Conservation (phyloP, 192 early-diverging fungal genomes). For the Linnemannia exigua region DNA sequence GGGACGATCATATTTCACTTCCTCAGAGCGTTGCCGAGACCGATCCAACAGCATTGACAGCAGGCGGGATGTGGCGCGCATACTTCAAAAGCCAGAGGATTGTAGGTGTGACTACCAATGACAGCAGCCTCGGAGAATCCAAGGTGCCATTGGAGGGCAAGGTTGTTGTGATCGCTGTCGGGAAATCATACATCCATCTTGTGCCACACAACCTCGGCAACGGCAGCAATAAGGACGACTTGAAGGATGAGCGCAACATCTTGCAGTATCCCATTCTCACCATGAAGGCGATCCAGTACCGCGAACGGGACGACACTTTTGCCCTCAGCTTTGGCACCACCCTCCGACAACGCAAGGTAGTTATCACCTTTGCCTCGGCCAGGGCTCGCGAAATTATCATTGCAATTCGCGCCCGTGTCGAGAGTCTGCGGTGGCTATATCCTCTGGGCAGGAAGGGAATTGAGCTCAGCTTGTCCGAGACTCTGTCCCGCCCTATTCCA, state of each 20-base stretch:
- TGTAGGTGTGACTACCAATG: constrained; percentile 28
- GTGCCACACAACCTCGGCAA: constrained; percentile 54
- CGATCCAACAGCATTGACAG: constrained; percentile 39
- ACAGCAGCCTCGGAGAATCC: constrained; percentile 7
- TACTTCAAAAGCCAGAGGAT: constrained; percentile 52
- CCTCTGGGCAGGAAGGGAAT: constrained; percentile 48
- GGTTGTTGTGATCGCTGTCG: constrained; percentile 40
- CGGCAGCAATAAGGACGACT: constrained; percentile 50
- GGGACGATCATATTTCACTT: constrained; percentile 42
- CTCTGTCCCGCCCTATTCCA: constrained; percentile 31
- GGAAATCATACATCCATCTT: constrained; percentile 43
- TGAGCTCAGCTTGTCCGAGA: constrained; percentile 38
- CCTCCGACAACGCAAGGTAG: constrained; percentile 42
- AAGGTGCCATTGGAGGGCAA: constrained; percentile 49
- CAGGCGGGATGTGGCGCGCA: constrained; percentile 53
- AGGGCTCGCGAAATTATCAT: constrained; percentile 53
- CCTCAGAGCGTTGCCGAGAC: constrained; percentile 48
- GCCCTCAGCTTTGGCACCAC: constrained; percentile 48
- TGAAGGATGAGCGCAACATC: constrained; percentile 52
- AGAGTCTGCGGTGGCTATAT: constrained; percentile 53
- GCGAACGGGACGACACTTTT: constrained; percentile 42
- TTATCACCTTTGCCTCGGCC: constrained; percentile 48
- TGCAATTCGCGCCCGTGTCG: constrained; percentile 45
- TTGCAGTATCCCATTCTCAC: constrained; percentile 51
- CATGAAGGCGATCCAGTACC: constrained; percentile 29